Percentiles rank a stretch among this genome's conserved stretches.
These are phyloP conservation scores for Typha latifolia DNA, from an alignment of 176 grass and related monocot genomes.

Conservation along the genomic window DNA sequence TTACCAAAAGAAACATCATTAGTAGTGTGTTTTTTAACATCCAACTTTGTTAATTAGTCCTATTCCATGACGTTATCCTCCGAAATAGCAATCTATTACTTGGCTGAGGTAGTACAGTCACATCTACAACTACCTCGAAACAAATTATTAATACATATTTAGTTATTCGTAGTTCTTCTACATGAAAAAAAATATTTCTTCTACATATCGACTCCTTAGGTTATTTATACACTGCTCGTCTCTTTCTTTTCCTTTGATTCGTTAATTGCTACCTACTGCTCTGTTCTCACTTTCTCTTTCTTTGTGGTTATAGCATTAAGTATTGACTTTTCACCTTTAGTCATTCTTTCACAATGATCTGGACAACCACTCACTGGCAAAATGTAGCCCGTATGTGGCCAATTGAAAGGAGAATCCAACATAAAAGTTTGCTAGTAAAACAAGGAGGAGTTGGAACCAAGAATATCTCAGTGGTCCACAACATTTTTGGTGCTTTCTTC, in stretches of 20 bases:
- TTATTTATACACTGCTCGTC: no score
- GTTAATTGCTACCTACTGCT: no score
- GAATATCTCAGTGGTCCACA: constrained; percentile 17
- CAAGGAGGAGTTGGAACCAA: constrained; percentile 16
- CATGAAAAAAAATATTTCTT: neutral
- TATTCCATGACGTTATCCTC: neutral
- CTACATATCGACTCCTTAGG: no score
- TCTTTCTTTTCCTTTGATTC: no score
- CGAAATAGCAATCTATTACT: neutral
- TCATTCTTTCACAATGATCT: neutral
- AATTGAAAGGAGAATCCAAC: constrained; percentile 9
- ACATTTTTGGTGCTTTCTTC: constrained; percentile 17
- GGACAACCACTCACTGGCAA: neutral
- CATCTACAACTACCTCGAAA: neutral
- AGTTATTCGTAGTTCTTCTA: neutral
- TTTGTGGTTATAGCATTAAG: neutral
- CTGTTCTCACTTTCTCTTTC: no score
- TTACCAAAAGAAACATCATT: neutral
- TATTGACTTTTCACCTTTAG: neutral
- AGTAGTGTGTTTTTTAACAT: neutral
- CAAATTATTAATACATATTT: neutral
- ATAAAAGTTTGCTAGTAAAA: constrained; percentile 19
- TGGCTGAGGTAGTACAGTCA: neutral
- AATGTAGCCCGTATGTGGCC: neutral
- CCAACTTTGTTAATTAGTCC: neutral